Base-by-base conservation (phyloP, 495 filamentous ascomycete genomes). In the Penicillium daleae region DNA sequence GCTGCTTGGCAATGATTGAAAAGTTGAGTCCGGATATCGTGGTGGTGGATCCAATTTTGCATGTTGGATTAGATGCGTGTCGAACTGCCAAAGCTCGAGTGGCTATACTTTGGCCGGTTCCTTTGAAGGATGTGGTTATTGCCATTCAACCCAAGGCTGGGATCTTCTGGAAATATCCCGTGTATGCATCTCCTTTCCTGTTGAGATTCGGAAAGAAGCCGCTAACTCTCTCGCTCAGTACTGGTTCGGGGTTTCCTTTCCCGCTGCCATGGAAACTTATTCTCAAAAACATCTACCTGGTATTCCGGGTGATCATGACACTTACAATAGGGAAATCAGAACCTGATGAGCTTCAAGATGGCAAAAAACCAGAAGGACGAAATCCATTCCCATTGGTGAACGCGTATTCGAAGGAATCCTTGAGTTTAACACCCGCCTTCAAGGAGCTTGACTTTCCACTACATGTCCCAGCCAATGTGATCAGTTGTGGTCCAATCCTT, bases 41-140 rank as follows among this genome's bases (percentile, higher is more conserved):
- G 9, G 80, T 81, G 9, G 74, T 80, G 44, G 82, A 86, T 60
- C 81, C 82, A 5, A 75, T 81, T 15, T 78, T 87, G 35, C 74
- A 78, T 15, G 78, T 82, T 21, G 83, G 77, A 0, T 60, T 82
- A 13, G 83, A 84, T 54, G 83, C 81, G 6, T 69, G n/a, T 65
- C 78, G 74, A 57, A 74, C 69, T 35, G 63, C 59, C 24, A 68
- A 67, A 60, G 63, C 37, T 59, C 72, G 66, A 63, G 71, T 66
- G 26, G 67, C 57, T 59, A 70, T 61, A 53, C 76, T 59, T 42
- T 82, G 62, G 74, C 77, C 58, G 68, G 80, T 50, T 71, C 80
- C 51, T 56, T 57, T 80, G 0, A 71, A 71, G 15, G 78, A 83
- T 59, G 74, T 75, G 29, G 79, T 84, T 6, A 62, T 74, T 15